These are phyloP conservation scores for Blastobotrys aristatus DNA, from an alignment of 1,139 yeast species.

Conservation along the genomic window DNA sequence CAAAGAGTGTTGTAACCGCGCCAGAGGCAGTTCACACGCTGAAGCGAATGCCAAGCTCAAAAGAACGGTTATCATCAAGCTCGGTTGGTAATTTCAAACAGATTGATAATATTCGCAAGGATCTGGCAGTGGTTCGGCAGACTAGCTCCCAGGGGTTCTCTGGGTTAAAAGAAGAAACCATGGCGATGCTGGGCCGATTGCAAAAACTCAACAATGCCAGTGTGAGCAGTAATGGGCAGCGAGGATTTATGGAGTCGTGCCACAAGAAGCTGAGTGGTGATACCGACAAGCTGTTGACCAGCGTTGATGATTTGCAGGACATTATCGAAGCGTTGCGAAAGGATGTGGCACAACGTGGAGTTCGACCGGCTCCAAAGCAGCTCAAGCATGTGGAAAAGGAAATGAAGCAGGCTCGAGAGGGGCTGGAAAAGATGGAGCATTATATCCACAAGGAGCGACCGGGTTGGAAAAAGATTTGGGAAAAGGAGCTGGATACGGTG, in stretches of 20 bases:
- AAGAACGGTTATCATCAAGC: background rate
- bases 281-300: conserved; percentile 67
- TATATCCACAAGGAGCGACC: conserved; percentile 70
- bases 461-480: conserved; percentile 92
- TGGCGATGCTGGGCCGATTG: conserved; percentile 44
- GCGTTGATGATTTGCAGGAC: conserved; percentile 90
- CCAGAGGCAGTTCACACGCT: background rate
- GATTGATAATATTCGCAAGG: conserved; percentile 42
- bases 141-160: conserved; percentile 46
- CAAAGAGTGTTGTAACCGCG: conserved; percentile 18
- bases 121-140: conserved; percentile 61
- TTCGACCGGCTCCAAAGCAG: conserved; percentile 72
- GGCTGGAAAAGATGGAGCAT: conserved; percentile 50
- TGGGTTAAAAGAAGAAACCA: conserved; percentile 42
- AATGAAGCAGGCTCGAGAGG: conserved; percentile 50
- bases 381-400: conserved; percentile 63
- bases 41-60: background rate
- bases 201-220: conserved; percentile 41
- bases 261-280: conserved; percentile 69
- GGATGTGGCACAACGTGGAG: conserved; percentile 91
- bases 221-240: conserved; percentile 43
- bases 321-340: conserved; percentile 82
- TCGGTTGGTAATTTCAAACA: conserved; percentile 12
- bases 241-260: conserved; percentile 73
- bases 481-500: conserved; percentile 78